A percentile compares a stretch with the other conserved stretches of the same genome.
phyloP scores from a whole-genome alignment of 306 rosid genomes.

The Boehmeria nivea region DNA sequence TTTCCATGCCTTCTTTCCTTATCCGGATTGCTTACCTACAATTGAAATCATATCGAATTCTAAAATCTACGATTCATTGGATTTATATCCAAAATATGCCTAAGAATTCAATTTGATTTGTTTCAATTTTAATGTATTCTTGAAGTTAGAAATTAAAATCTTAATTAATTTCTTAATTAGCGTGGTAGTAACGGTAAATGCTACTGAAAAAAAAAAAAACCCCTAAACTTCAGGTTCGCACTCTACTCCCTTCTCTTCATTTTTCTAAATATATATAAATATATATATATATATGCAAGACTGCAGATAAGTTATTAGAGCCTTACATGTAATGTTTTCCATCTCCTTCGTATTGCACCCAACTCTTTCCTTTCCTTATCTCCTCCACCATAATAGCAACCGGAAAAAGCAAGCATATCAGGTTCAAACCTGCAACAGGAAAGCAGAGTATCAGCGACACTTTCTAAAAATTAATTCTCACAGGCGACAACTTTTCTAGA shows the following conservation, averaged over 20 bases:
- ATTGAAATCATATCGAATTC: background rate
- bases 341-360: conserved; percentile 84
- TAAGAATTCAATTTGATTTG: background rate
- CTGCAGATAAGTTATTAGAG: background rate
- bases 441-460: no score
- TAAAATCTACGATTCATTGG: background rate
- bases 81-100: background rate
- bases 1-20: conserved; percentile 95
- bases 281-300: no score
- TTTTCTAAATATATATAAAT: background rate
- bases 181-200: no score
- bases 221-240: no score
- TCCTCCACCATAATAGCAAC: conserved; percentile 97
- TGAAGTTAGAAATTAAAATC: background rate
- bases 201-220: no score
- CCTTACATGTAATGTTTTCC: conserved; percentile 96
- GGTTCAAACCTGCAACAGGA: conserved; percentile 77
- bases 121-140: background rate
- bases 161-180: no score
- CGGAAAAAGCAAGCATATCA: conserved; percentile 99
- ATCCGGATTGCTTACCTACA: conserved; percentile 81
- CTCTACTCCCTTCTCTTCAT: no score
- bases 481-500: background rate
- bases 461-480: conserved; percentile 18
- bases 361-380: conserved; percentile 83